Evolutionary conservation across 2,329 filamentous ascomycete genomes (phyloP).

Genomic region (Tolypocladium ophioglossoides): DNA sequence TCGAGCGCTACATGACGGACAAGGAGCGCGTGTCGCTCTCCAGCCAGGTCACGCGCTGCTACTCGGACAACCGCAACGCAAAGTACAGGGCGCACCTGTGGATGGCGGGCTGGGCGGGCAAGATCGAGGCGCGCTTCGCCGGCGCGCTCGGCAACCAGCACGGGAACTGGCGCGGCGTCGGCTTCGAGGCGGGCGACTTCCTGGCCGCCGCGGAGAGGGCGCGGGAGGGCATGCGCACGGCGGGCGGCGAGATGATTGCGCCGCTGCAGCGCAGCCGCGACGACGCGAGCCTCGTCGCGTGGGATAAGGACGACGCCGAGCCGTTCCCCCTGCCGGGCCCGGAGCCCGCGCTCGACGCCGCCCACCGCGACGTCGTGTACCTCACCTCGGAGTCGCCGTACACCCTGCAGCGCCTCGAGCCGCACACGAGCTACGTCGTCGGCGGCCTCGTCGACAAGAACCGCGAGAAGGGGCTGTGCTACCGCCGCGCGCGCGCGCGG

Average conservation of each 20-base stretch:
- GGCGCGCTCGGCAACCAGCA: conserved; percentile 62
- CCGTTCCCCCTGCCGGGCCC: conserved; percentile 22
- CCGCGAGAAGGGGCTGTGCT: conserved; percentile 88
- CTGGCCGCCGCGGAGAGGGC: conserved; percentile 55
- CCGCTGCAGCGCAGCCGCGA: conserved; percentile 34
- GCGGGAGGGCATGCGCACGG: conserved; percentile 49
- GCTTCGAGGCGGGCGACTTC: conserved; percentile 66
- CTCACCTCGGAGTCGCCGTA: conserved; percentile 86
- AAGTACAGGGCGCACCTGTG: conserved; percentile 60
- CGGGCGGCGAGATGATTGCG: conserved; percentile 49
- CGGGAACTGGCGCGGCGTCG: conserved; percentile 67
- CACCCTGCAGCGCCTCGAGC: conserved; percentile 71
- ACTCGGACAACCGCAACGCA: conserved; percentile 73
- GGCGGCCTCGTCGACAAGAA: conserved; percentile 95
- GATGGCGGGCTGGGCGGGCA: conserved; percentile 68
- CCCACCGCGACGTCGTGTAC: conserved; percentile 57
- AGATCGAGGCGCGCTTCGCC: conserved; percentile 70
- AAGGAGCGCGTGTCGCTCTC: conserved; percentile 76
- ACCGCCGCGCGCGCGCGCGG: conserved; percentile 63
- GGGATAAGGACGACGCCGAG: conserved; percentile 19
- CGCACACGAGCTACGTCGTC: conserved; percentile 84
- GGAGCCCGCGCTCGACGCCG: conserved; percentile 19
- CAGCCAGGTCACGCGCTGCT: conserved; percentile 75
- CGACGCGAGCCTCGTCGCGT: conserved; percentile 11
- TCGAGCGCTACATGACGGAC: conserved; percentile 81